These are phyloP conservation scores for Cutaneotrichosporon dermatis DNA, from an alignment of 1,284 basidiomycete species.

Conservation along the genomic window DNA sequence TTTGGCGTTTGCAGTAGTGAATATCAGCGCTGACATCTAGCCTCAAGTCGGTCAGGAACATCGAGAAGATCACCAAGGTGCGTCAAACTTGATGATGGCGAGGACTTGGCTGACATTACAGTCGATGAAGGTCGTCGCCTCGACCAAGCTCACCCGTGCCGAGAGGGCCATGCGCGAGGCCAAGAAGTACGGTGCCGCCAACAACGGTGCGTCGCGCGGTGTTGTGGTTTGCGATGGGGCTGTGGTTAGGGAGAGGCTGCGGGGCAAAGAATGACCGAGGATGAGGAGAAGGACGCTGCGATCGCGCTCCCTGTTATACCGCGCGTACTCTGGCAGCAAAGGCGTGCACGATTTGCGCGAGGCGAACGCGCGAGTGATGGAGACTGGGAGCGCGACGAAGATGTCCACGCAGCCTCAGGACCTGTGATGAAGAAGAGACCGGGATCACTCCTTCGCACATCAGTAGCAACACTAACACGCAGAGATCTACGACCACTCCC, in stretches of 20 bases:
- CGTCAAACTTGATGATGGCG: constrained; percentile 32
- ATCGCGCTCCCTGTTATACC: too few species aligned
- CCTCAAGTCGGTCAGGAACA: constrained; percentile 89
- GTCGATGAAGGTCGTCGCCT: constrained; percentile 99
- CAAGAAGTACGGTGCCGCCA: constrained; percentile 90
- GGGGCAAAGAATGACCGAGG: not conserved
- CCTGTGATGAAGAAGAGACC: too few species aligned
- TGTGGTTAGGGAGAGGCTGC: not conserved
- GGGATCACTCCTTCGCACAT: too few species aligned
- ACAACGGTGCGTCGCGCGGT: constrained; percentile 64
- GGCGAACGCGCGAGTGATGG: too few species aligned
- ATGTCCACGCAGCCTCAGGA: too few species aligned
- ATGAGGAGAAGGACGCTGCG: too few species aligned
- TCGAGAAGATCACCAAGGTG: constrained; percentile 98
- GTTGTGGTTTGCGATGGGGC: not conserved
- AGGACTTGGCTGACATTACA: constrained; percentile 42
- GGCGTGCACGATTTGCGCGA: too few species aligned
- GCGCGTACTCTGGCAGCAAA: too few species aligned
- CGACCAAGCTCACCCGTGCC: constrained; percentile 92
- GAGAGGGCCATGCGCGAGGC: constrained; percentile 90
- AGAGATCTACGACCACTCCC: constrained; percentile 77
- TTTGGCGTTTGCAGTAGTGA: not conserved
- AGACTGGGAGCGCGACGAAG: too few species aligned
- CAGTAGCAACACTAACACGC: constrained; percentile 13
- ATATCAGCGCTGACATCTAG: constrained; percentile 23